Base-by-base conservation (phyloP, 495 filamentous ascomycete species). In the Penicillium malachiteum region DNA sequence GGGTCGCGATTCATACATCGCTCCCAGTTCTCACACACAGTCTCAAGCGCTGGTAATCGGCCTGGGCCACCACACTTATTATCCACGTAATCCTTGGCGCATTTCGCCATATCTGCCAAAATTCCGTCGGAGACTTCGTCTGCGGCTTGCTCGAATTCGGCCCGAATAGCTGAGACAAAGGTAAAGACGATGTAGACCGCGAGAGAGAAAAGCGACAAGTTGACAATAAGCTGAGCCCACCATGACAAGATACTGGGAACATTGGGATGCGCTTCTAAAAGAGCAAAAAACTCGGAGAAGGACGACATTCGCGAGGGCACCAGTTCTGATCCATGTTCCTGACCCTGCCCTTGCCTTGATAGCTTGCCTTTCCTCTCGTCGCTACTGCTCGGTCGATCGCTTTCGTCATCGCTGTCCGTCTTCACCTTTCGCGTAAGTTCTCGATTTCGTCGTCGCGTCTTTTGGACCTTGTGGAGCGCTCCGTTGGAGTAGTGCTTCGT, bases 161-260 rank as follows among this genome's bases (percentile, higher is more conserved):
- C 71, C 3, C 83, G 84, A 42, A 98, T 84, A 6, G 90, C 85
- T 17, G 77, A 67, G 60, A 88, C 81, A 69, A 92, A 82, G 13
- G 78, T 77, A 62, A 85, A 90, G 33, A 91, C 72, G n/a, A 87
- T 74, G 67, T 87, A 92, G 16, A 93, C 76, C 9, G 84, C 76
- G 9, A 84, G 70, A 39, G 80, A 73, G 9, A 90, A 81, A 5
- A 96, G 74, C 56, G 88, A 78, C 55, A 89, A 56, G 65, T 96
- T 97, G 64, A 96, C 85, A 8, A 81, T 69, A 39, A 97, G 78
- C 57, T 93, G 89, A 11, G 91, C 74, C 81, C 92, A 98, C 69
- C 83, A 88, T 30, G 91, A 91, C 17, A 97, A 75, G 48, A 96
- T 88, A 50, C 86, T 81, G 5, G 94, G 94, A n/a, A 96, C 82